These are phyloP conservation scores for Emericellopsis terricola DNA, from an alignment of 495 filamentous ascomycete species.

Conservation along the genomic window DNA sequence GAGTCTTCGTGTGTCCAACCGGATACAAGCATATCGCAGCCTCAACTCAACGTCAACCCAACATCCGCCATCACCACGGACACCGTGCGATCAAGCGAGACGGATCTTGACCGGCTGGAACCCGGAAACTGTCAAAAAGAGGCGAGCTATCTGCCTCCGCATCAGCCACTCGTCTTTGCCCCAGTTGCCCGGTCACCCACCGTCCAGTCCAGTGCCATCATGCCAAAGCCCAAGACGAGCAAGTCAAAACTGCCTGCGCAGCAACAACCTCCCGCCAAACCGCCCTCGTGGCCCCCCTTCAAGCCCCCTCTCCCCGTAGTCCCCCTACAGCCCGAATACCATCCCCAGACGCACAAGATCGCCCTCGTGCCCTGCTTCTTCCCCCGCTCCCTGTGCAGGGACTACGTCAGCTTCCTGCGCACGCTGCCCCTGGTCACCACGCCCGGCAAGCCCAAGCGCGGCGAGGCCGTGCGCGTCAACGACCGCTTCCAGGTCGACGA, in stretches of 20 bases:
- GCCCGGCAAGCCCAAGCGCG: constrained; percentile 66
- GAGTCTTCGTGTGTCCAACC: no score
- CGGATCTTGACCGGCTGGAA: no score
- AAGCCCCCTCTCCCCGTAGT: constrained; percentile 49
- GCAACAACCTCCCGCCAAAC: neutral
- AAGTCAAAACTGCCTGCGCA: constrained; percentile 7
- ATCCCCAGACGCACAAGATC: constrained; percentile 41
- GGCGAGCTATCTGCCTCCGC: no score
- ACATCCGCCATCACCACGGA: no score
- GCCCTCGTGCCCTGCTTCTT: constrained; percentile 63
- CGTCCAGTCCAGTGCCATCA: no score
- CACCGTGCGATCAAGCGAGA: no score
- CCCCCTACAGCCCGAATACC: constrained; percentile 42
- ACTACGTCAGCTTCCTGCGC: constrained; percentile 63
- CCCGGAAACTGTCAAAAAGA: no score
- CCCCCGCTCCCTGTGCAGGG: constrained; percentile 61
- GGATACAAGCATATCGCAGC: no score
- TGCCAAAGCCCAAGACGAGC: neutral
- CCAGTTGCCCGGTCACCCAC: no score
- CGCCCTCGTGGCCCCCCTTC: constrained; percentile 63
- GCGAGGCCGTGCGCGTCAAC: constrained; percentile 74
- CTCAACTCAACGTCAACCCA: no score
- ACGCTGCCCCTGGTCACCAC: constrained; percentile 62
- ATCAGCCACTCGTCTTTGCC: no score
- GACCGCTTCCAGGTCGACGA: constrained; percentile 82